Conservation (phyloP, 352 stramenopile genomes). For the Pelagophyceae sp. region DNA sequence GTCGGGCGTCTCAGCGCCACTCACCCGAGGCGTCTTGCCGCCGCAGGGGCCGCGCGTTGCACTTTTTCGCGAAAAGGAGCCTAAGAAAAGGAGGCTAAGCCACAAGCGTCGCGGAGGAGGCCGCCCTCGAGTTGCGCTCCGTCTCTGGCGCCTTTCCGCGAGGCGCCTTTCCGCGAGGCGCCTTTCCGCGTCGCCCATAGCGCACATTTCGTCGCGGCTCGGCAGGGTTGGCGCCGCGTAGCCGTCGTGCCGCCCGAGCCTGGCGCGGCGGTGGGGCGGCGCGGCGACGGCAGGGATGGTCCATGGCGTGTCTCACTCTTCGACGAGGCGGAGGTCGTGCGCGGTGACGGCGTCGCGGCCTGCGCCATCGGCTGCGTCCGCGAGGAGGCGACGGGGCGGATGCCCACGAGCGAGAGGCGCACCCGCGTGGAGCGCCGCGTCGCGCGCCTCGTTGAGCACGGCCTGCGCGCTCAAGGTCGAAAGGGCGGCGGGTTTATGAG, state of each 20-base stretch:
- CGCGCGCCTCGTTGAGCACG: not conserved
- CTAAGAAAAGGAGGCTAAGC: too few species aligned
- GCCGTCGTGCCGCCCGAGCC: not conserved
- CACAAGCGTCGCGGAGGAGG: too few species aligned
- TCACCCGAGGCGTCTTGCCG: too few species aligned
- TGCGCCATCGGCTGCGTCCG: not conserved
- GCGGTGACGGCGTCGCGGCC: not conserved
- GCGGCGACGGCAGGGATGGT: not conserved
- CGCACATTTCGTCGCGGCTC: constrained; percentile 20
- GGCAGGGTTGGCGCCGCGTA: constrained; percentile 21
- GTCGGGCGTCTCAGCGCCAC: too few species aligned
- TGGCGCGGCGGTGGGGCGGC: not conserved
- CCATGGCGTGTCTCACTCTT: too few species aligned
- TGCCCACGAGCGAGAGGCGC: too few species aligned
- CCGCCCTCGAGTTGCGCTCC: too few species aligned
- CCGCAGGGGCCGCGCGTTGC: too few species aligned
- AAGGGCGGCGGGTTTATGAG: too few species aligned
- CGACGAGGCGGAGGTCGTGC: not conserved
- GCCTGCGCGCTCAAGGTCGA: too few species aligned
- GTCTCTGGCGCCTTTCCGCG: too few species aligned
- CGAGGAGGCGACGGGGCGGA: not conserved
- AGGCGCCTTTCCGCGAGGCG: not conserved
- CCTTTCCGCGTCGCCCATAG: not conserved
- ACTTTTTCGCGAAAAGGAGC: too few species aligned
- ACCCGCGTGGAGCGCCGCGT: not conserved